Conservation (phyloP, 495 filamentous ascomycete species). For the Tuber melanosporum region DNA sequence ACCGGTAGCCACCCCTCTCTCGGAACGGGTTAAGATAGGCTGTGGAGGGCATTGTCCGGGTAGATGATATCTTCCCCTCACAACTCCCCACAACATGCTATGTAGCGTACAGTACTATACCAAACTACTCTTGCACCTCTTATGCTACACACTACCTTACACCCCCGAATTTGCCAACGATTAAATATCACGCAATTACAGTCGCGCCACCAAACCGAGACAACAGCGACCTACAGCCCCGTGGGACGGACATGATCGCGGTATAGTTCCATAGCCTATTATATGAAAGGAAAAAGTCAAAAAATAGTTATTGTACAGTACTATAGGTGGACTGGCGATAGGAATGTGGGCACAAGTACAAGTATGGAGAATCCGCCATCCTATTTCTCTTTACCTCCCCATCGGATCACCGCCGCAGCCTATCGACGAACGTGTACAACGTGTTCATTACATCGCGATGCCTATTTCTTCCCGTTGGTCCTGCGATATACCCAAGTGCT, state of each 20-base stretch:
- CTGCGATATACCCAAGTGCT: constrained; percentile 26
- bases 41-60: neutral
- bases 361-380: neutral
- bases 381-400: neutral
- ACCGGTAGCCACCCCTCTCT: neutral
- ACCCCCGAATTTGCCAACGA: neutral
- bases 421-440: neutral
- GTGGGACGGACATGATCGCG: neutral
- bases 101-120: neutral
- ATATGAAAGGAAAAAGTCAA: neutral
- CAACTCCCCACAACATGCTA: neutral
- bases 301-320: neutral
- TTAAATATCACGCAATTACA: neutral
- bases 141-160: neutral
- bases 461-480: constrained; percentile 35
- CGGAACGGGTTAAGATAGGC: neutral
- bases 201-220: neutral
- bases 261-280: neutral
- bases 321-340: neutral
- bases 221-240: neutral
- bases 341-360: neutral
- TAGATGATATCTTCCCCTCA: neutral
- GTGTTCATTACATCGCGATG: constrained; percentile 9
- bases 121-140: neutral
- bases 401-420: neutral